Base-by-base conservation (phyloP, 2,329 filamentous ascomycete species). In the Raffaelea ambrosiae region DNA sequence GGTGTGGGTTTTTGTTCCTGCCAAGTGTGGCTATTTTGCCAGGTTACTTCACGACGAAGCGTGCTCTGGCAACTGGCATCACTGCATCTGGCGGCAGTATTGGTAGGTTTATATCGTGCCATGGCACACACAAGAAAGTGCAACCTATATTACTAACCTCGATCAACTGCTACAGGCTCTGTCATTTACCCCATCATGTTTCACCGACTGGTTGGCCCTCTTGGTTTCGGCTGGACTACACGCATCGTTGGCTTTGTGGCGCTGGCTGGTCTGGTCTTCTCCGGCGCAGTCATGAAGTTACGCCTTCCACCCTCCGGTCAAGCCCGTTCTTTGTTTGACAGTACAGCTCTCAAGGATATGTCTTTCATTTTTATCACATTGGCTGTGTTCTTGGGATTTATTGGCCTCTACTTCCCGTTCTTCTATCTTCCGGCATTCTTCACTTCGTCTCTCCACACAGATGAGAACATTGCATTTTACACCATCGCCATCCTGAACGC, bases 121-220 rank as follows among this genome's bases (percentile, higher is more conserved):
- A n/a, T n/a, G n/a, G n/a, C n/a, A n/a, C n/a, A n/a, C n/a, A n/a
- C n/a, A n/a, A n/a, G n/a, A n/a, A n/a, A n/a, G n/a, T n/a, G n/a
- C n/a, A n/a, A n/a, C n/a, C n/a, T n/a, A n/a, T n/a, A n/a, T n/a
- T n/a, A n/a, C n/a, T n/a, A n/a, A n/a, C n/a, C n/a, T n/a, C n/a
- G n/a, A n/a, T n/a, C n/a, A n/a, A n/a, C n/a, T n/a, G n/a, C n/a
- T n/a, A n/a, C n/a, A 29, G 26, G 26, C n/a, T 22, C 20, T 22
- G 22, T 42, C 40, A 42, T 42, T n/a, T 42, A 42, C 21, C 40
- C 40, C 8, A 42, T 42, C 22, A 22, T 42, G 20, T 26, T 42
- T 9, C 40, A 26, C 22, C 10, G n/a, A 9, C 40, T 42, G 10
- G 5, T 22, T 8, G 40, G 11, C 5, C 21, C 20, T 10, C 8